Base-by-base conservation (phyloP, 2,329 filamentous ascomycete genomes). In the Colletotrichum spinosum region DNA sequence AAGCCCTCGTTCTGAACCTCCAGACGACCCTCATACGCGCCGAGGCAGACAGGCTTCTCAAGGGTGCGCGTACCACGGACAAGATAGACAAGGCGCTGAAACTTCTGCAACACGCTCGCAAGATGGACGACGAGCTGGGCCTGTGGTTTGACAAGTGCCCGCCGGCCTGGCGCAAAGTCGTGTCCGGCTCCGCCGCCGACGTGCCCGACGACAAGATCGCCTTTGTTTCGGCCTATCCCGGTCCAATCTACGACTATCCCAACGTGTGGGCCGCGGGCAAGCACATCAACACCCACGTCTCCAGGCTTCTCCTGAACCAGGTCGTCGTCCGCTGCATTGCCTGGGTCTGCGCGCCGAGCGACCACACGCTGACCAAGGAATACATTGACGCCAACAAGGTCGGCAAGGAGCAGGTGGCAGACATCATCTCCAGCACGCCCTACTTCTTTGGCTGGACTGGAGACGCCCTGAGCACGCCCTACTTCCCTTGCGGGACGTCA, bases 231-330 rank as follows among this genome's bases (percentile, higher is more conserved):
- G 68, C 68, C 12, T 72, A 69, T n/a, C 70, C 70, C 0, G 68
- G 69, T 4, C 60, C 65, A 0, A 49, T 72, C 8, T 70, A 62
- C 44, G 62, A 65, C 7, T 72, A 68, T 39, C 69, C 70, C 9
- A 69, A 71, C 44, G 63, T 72, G 8, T 72, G 70, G 70, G 68
- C 69, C 4, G 70, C 70, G 6, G 70, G 68, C 4, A 72, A 72
- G 50, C 69, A 71, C 15, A 67, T 72, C 44, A 72, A 70, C 46
- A 69, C 68, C 9, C 67, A 71, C 46, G 70, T 71, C 2, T 69
- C 67, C 8, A 61, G 70, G 13, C 61, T 72, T 15, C 48, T 72
- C 10, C 68, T 72, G 3, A 67, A 70, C 1, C 67, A 70, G 12
- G 69, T 72, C 42, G 56, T 70, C 33, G 62, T 67, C 8, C 67